A percentile compares a stretch with the other conserved stretches of the same genome.
phyloP scores from a whole-genome alignment of 495 filamentous ascomycete species.

The Annulohypoxylon maeteangense region DNA sequence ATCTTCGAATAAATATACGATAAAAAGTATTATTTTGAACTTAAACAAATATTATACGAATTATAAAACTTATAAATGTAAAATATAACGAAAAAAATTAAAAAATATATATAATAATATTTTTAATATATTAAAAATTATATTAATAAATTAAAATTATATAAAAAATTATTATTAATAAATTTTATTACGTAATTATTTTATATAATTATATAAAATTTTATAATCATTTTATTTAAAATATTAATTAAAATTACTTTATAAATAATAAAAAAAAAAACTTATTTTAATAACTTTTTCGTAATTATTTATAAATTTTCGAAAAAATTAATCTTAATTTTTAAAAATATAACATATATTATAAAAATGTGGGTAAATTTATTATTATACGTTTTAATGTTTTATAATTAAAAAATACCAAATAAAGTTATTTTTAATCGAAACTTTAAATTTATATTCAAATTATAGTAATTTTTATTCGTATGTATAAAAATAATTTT shows the following conservation, averaged over 20 bases:
- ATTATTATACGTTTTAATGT: no score
- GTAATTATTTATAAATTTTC: no score
- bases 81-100: neutral
- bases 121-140: neutral
- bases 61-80: neutral
- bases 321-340: no score
- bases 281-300: no score
- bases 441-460: neutral
- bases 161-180: neutral
- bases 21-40: neutral
- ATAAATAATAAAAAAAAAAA: no score
- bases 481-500: no score
- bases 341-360: neutral
- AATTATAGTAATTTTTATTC: neutral
- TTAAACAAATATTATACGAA: neutral
- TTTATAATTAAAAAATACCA: neutral
- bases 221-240: neutral
- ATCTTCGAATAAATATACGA: neutral
- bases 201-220: neutral
- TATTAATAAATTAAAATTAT: neutral
- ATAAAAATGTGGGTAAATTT: neutral
- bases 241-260: no score
- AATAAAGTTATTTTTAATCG: neutral
- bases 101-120: neutral
- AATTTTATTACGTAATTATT: neutral